Conservation (phyloP, 345 rosid species). For the Anacardium occidentale region DNA sequence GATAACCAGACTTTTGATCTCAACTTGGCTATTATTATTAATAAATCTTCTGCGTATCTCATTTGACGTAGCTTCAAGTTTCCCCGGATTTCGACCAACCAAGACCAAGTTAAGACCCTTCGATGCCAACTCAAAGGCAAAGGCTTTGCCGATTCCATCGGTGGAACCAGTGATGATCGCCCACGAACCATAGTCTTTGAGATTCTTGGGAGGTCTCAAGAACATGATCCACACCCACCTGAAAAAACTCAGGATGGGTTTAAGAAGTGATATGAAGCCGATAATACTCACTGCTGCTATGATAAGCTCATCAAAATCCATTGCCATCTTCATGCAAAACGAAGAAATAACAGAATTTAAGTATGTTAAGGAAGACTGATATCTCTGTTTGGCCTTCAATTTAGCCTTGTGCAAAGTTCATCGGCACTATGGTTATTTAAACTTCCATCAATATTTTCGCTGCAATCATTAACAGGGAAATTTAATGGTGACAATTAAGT, state of each 20-base stretch:
- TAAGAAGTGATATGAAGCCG: constrained; percentile 33
- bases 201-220: constrained; percentile 42
- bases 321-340: background rate
- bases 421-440: too few relatives aligned
- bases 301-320: constrained; percentile 9
- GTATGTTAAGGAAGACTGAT: background rate
- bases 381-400: too few relatives aligned
- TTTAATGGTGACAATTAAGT: too few relatives aligned
- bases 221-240: constrained; percentile 38
- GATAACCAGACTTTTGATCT: constrained; percentile 21
- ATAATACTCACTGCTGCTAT: background rate
- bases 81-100: constrained; percentile 39
- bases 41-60: constrained; percentile 21
- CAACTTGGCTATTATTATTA: background rate
- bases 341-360: too few relatives aligned
- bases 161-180: constrained; percentile 49
- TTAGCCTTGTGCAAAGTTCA: too few relatives aligned
- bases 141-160: constrained; percentile 49
- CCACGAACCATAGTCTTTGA: constrained; percentile 43
- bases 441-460: too few relatives aligned
- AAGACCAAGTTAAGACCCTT: constrained; percentile 42
- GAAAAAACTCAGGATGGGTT: constrained; percentile 18
- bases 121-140: constrained; percentile 41
- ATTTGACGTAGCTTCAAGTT: constrained; percentile 27
- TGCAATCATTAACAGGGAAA: too few relatives aligned